Evolutionary conservation across 176 grass and related monocot species (phyloP).

Genomic region (Aegilops sharonensis): DNA sequence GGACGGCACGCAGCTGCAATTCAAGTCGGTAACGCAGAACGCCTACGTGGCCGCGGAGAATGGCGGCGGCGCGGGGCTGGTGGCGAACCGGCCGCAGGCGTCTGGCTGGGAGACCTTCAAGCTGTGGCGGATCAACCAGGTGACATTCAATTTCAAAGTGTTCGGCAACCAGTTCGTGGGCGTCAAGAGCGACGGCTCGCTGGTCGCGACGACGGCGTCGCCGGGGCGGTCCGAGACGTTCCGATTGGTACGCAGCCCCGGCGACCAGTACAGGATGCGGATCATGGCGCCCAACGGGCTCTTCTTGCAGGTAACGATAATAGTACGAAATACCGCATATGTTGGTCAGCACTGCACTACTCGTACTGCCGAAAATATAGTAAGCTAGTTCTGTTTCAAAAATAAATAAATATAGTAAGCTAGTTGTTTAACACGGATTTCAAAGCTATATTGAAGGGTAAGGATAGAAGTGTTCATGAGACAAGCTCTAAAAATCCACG

Average conservation of each 20-base stretch:
- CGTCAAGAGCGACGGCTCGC: slow-evolving; percentile 14
- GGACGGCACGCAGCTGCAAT: slow-evolving; percentile 46
- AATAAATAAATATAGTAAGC: too few species aligned
- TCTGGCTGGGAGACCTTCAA: slow-evolving; percentile 72
- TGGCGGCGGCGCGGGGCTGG: slow-evolving; percentile 48
- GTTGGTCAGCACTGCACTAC: too few species aligned
- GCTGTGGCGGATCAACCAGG: slow-evolving; percentile 63
- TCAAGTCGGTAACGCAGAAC: slow-evolving; percentile 46
- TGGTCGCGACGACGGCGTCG: slow-evolving; percentile 24
- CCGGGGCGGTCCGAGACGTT: slow-evolving; percentile 50
- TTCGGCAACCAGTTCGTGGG: slow-evolving; percentile 47
- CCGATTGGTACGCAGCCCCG: slow-evolving; percentile 32
- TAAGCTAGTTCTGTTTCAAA: too few species aligned
- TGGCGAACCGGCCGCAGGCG: slow-evolving; percentile 46
- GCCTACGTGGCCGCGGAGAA: slow-evolving; percentile 55
- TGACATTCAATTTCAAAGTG: slow-evolving; percentile 50
- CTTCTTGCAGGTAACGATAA: slow-evolving; percentile 51
- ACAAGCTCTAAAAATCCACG: too few species aligned
- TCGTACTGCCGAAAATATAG: too few species aligned
- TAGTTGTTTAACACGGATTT: too few species aligned
- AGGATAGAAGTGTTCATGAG: too few species aligned
- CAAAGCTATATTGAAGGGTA: too few species aligned
- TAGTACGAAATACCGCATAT: too few species aligned
- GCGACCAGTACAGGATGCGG: slow-evolving; percentile 22
- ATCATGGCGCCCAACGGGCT: slow-evolving; percentile 63